phyloP scores from a whole-genome alignment of 2,329 filamentous ascomycete species.

The Microcera coccophila region DNA sequence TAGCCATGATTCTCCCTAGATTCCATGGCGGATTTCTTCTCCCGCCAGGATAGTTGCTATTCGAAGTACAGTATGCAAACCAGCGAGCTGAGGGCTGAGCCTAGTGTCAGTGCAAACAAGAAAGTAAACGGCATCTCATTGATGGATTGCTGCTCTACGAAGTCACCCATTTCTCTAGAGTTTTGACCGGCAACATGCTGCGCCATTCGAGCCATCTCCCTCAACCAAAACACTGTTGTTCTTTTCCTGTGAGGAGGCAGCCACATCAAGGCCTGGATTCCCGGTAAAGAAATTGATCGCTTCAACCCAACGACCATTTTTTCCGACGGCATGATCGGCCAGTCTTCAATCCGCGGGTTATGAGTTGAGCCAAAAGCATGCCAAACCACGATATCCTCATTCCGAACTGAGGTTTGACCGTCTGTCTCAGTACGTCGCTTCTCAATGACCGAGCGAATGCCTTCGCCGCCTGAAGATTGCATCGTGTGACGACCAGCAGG shows the following conservation, averaged over 20 bases:
- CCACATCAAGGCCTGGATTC: slow-evolving; percentile 50
- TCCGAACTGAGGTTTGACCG: slow-evolving; percentile 35
- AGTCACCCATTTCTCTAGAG: too few relatives aligned
- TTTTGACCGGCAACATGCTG: background rate
- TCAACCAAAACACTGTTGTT: slow-evolving; percentile 32
- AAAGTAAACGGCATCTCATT: too few relatives aligned
- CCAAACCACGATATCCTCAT: slow-evolving; percentile 56
- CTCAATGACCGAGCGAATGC: slow-evolving; percentile 20
- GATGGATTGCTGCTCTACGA: too few relatives aligned
- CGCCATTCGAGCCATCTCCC: background rate
- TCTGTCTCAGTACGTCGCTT: slow-evolving; percentile 21
- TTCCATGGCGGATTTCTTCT: too few relatives aligned
- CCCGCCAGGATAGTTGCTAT: too few relatives aligned
- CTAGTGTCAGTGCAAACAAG: too few relatives aligned
- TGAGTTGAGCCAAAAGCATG: slow-evolving; percentile 60
- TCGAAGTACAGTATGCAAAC: too few relatives aligned
- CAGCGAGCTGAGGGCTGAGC: too few relatives aligned
- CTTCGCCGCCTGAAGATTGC: slow-evolving; percentile 43
- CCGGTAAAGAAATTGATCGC: slow-evolving; percentile 50
- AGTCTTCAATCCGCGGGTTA: slow-evolving; percentile 62
- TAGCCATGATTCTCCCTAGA: too few relatives aligned
- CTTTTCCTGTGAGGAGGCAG: slow-evolving; percentile 35
- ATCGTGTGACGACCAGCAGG: slow-evolving; percentile 43
- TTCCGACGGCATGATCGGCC: slow-evolving; percentile 65
- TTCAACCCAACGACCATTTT: slow-evolving; percentile 48